Evolutionary conservation across 2,329 filamentous ascomycete species (phyloP), one percentile per base, ranked within the genome.

Genomic region (Penicillium hesseltinei): DNA sequence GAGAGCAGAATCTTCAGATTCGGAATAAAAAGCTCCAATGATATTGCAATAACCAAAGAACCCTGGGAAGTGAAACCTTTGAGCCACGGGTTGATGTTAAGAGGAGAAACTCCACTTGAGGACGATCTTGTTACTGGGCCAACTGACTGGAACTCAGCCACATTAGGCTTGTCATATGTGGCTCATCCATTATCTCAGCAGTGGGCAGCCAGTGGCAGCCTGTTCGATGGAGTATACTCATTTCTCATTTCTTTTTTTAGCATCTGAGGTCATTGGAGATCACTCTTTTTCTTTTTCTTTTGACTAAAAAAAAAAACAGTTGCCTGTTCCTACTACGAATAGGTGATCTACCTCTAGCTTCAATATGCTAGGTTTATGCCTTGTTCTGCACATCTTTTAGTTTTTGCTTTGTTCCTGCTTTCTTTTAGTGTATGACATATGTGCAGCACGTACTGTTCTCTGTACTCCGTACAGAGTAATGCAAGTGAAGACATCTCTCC

Each of bases 61-160:
- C 15, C 15, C 2, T 13, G n/a, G 13, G 19, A 29, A 11, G 38
- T 53, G 54, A 47, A 57, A 57, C 49, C 47, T 23, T 29, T n/a
- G 54, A 57, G 54, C 54, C 54, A 47, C 29, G 54, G 54, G 5
- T 55, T 51, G 31, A 19, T 39, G 33, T 15, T 8, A 17, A 36
- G 36, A 47, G 35, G 21, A 39, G 40, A 52, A 17, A 38, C 35
- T 42, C 54, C 49, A 51, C 53, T 42, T 25, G 21, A 5, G 42
- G 17, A 7, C 17, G 42, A 27, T 27, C 9, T 15, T 44, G 54
- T 57, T 57, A 57, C 54, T 57, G 54, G 54, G 54, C 54, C 54
- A 57, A 57, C 54, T 45, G 40, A 39, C 35, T 13, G 31, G 31
- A 5, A n/a, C 42, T 43, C 42, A 57, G 54, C 54, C 54, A 57